Evolutionary conservation across 75 land plant genomes (phyloP), one percentile per base, ranked within the genome.

Genomic region (Pinus tabuliformis): DNA sequence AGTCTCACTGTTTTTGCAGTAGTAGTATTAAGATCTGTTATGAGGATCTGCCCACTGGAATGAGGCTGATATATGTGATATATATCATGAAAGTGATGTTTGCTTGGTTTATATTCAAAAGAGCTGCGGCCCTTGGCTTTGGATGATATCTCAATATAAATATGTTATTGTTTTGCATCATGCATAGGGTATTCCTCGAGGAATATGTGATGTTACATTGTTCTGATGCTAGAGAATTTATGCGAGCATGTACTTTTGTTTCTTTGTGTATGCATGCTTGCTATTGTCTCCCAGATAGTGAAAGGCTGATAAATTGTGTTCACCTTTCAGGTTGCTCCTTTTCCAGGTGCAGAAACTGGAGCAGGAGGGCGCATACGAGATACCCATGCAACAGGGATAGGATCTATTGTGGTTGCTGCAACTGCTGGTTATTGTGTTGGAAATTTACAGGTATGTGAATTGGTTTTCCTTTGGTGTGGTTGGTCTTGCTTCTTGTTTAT

Each of bases 381-480:
- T 68, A 96, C 99, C 11, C 99, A 96, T 90, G 99, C 99, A 45
- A 96, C 99, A n/a, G 99, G 99, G 26, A 88, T 87, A 70, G 99
- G 98, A 2, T 96, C 99, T 30, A 83, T 91, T 81, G 94, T 96
- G 59, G 97, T 95, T 42, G 99, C 97, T 52, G 84, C 97, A 28
- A 96, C 99, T 36, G 92, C 99, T 70, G 99, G 99, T 42, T 96
- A 96, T 59, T 91, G 95, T 89, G 97, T 93, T 73, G 99, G 99
- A 36, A 96, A 96, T 80, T 93, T 96, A 73, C 86, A 83, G 82
- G 88, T 86, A 52, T 58, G 62, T 15, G 33, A 20, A 45, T 39
- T n/a, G n/a, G 5, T 37, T 68, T 66, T 7, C 20, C 6, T 68
- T 9, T 39, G n/a, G 39, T 68, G 49, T 68, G 72, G 42, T 42